Conservation (phyloP, 129 eudicot genomes). For the Glebionis coronaria region DNA sequence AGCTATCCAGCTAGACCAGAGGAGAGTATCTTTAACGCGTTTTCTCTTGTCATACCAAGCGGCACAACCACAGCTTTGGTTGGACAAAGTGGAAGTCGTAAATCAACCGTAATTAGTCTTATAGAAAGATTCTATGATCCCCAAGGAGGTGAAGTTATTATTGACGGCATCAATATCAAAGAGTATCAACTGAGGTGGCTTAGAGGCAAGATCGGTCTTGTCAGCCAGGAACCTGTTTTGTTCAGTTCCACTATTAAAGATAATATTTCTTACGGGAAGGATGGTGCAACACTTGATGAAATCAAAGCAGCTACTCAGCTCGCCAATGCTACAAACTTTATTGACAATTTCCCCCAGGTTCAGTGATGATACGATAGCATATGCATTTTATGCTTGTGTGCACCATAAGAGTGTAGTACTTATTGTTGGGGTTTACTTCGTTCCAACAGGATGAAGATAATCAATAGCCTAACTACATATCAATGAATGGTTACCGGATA, state of each 20-base stretch:
- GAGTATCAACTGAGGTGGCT: slow-evolving; percentile 67
- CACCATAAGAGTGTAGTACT: background rate
- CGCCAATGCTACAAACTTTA: slow-evolving; percentile 67
- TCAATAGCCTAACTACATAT: no score
- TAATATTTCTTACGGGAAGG: slow-evolving; percentile 63
- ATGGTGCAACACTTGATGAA: slow-evolving; percentile 59
- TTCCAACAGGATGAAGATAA: no score
- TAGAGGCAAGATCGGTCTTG: slow-evolving; percentile 63
- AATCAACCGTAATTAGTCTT: slow-evolving; percentile 59
- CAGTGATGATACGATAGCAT: background rate
- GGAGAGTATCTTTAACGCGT: slow-evolving; percentile 48
- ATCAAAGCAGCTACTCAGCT: slow-evolving; percentile 61
- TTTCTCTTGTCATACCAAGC: slow-evolving; percentile 51
- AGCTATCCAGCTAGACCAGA: slow-evolving; percentile 67
- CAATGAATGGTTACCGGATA: no score
- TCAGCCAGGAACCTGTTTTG: slow-evolving; percentile 74
- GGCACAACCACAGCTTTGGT: slow-evolving; percentile 68
- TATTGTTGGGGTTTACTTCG: no score
- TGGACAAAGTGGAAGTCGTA: slow-evolving; percentile 76
- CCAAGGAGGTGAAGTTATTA: slow-evolving; percentile 55
- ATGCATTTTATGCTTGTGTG: background rate
- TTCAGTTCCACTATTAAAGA: slow-evolving; percentile 60
- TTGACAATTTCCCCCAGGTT: slow-evolving; percentile 69
- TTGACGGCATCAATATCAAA: slow-evolving; percentile 58
- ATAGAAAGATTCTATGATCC: slow-evolving; percentile 78